phyloP scores from a whole-genome alignment of 2,329 filamentous ascomycete species.

The Dactylellina parvicollis region DNA sequence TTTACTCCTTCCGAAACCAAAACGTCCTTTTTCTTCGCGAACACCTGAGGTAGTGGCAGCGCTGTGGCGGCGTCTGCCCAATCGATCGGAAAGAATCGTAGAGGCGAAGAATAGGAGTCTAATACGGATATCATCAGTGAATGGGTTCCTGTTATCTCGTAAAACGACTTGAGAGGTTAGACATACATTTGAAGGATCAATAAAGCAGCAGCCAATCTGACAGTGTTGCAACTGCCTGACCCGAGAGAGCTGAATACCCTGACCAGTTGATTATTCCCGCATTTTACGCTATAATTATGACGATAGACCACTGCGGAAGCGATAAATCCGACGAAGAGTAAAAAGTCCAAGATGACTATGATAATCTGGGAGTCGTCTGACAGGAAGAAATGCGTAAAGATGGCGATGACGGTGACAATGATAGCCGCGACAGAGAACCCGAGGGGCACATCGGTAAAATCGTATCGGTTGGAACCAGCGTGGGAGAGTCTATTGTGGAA shows the following conservation, averaged over 20 bases:
- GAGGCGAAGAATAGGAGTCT: conserved; percentile 33
- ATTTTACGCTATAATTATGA: conserved; percentile 26
- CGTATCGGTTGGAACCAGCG: conserved; percentile 13
- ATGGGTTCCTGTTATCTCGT: too few relatives aligned
- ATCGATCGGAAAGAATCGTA: not conserved
- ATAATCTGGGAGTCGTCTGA: not conserved
- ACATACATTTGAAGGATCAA: conserved; percentile 36
- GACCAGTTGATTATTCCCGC: conserved; percentile 7
- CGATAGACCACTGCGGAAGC: conserved; percentile 30
- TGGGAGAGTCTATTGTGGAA: conserved; percentile 53
- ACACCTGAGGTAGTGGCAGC: not conserved
- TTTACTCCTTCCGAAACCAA: conserved; percentile 19
- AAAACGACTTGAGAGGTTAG: not conserved
- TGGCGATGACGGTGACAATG: conserved; percentile 10
- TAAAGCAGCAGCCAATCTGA: conserved; percentile 23
- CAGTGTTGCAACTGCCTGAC: not conserved
- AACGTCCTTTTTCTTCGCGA: conserved; percentile 18
- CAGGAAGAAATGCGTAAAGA: conserved; percentile 1
- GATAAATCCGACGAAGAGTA: conserved; percentile 6
- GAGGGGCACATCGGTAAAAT: conserved; percentile 38
- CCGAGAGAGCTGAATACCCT: conserved; percentile 10
- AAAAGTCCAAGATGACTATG: conserved; percentile 9
- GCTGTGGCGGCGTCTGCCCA: not conserved
- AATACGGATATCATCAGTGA: too few relatives aligned
- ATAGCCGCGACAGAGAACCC: conserved; percentile 52